Percentiles rank a stretch among this genome's conserved stretches.
These are phyloP conservation scores for Talaromyces proteolyticus DNA, from an alignment of 495 filamentous ascomycete genomes.

Conservation along the genomic window DNA sequence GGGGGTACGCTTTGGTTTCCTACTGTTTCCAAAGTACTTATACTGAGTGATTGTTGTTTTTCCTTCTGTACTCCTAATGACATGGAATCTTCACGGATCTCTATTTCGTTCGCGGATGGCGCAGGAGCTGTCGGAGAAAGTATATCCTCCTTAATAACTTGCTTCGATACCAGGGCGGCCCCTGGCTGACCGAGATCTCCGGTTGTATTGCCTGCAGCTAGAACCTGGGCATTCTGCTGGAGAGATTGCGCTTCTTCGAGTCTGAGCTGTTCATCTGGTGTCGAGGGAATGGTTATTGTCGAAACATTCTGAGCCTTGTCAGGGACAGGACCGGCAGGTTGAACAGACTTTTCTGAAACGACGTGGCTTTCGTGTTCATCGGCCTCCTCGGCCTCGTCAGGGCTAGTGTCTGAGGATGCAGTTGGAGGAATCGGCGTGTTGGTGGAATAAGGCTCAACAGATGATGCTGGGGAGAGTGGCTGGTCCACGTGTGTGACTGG, in stretches of 20 bases:
- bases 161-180: conserved; percentile 12
- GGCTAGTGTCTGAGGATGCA: conserved; percentile 36
- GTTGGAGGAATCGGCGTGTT: conserved; percentile 32
- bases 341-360: neutral
- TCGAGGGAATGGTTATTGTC: conserved; percentile 28
- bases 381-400: conserved; percentile 25
- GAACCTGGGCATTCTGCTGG: conserved; percentile 14
- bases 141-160: conserved; percentile 22
- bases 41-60: conserved; percentile 4
- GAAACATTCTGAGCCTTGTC: conserved; percentile 9
- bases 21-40: conserved; percentile 3
- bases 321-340: neutral
- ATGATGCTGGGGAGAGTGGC: conserved; percentile 39
- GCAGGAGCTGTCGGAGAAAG: neutral
- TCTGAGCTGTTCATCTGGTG: conserved; percentile 43
- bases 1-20: conserved; percentile 11
- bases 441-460: conserved; percentile 34
- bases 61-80: neutral
- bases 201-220: conserved; percentile 14
- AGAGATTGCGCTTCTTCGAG: conserved; percentile 43
- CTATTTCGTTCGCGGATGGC: neutral
- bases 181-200: conserved; percentile 10
- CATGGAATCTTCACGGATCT: neutral
- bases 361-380: conserved; percentile 9
- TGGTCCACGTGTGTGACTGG: conserved; percentile 25